Evolutionary conservation across 257 asterid genomes (phyloP).

Genomic region (Ilex aquifolium): DNA sequence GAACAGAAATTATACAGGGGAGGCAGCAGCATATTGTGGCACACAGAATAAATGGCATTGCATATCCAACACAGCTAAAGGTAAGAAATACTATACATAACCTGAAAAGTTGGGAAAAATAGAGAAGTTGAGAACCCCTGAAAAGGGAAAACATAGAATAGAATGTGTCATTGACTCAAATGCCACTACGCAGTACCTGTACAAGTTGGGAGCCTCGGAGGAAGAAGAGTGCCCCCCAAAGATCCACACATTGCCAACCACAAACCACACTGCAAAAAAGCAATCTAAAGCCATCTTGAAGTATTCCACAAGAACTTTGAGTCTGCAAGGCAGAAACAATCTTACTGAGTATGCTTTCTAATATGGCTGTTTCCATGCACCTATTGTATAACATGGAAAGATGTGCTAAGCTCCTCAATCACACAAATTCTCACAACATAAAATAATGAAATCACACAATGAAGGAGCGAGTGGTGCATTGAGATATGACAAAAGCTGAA

Average conservation of each 20-base stretch:
- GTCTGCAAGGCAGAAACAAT: constrained; percentile 40
- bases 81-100: constrained; percentile 86
- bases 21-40: constrained; percentile 96
- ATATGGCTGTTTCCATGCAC: background rate
- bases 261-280: constrained; percentile 97
- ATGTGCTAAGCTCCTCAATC: too few relatives aligned
- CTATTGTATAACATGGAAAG: background rate
- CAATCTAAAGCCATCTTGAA: constrained; percentile 93
- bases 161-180: background rate
- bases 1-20: constrained; percentile 84
- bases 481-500: too few relatives aligned
- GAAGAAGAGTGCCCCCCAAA: constrained; percentile 91
- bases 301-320: constrained; percentile 64
- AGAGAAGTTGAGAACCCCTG: background rate
- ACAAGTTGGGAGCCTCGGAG: constrained; percentile 76
- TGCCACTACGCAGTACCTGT: constrained; percentile 44
- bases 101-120: constrained; percentile 36
- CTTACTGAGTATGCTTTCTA: constrained; percentile 15
- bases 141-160: background rate
- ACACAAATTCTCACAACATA: too few relatives aligned
- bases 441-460: too few relatives aligned
- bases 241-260: constrained; percentile 95
- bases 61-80: constrained; percentile 90
- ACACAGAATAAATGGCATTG: constrained; percentile 95
- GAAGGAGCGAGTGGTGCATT: too few relatives aligned